Evolutionary conservation across 139 green algal species (phyloP), one percentile per base, ranked within the genome.

Genomic region (Haematococcus lacustris): DNA sequence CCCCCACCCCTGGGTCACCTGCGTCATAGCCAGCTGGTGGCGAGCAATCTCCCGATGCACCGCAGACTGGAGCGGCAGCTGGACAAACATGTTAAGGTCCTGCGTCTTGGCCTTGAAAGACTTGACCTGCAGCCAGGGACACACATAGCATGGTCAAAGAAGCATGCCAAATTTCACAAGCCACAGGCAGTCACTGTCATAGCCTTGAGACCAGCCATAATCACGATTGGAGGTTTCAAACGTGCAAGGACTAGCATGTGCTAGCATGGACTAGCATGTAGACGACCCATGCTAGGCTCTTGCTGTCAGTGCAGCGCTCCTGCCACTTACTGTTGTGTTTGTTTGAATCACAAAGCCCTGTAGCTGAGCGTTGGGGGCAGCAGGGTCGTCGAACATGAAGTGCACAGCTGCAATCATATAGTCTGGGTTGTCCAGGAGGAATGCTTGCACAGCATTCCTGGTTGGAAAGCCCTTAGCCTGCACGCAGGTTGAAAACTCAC

Each of bases 271-370:
- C n/a, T n/a, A n/a, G n/a, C n/a, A n/a, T n/a, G n/a, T n/a, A n/a
- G n/a, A n/a, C n/a, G n/a, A n/a, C n/a, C n/a, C n/a, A n/a, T n/a
- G n/a, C n/a, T n/a, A n/a, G n/a, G n/a, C n/a, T n/a, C n/a, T n/a
- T n/a, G n/a, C n/a, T n/a, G n/a, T n/a, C n/a, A n/a, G n/a, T n/a
- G n/a, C n/a, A n/a, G n/a, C n/a, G n/a, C n/a, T n/a, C n/a, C n/a
- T n/a, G n/a, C n/a, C n/a, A n/a, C 78, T 71, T 37, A 90, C 86
- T 28, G 93, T 94, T 32, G 79, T 86, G 82, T 98, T 97, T 43
- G 74, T 83, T 71, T 97, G 92, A n/a, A 97, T 37, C 3, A 88
- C 77, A 65, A 92, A 97, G 30, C 83, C 73, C 5, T 88, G 74
- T 3, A 88, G 61, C 30, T 47, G 38, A 28, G 39, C 33, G 39